Evolutionary conservation across 768 basidiomycete genomes (phyloP).

Genomic region (Serendipita indica): DNA sequence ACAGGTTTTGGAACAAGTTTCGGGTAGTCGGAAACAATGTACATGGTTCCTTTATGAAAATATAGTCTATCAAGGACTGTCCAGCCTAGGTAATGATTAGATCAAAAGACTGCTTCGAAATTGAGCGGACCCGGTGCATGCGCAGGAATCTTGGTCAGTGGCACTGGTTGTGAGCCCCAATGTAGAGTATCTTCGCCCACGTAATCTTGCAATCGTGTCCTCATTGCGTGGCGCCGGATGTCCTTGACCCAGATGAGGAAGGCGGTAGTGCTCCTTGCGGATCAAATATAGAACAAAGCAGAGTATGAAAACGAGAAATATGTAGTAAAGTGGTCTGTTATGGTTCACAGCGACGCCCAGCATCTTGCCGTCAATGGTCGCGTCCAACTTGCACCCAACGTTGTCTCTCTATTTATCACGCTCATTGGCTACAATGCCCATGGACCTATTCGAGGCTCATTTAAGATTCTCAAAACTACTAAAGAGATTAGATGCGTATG

Average conservation of each 20-base stretch:
- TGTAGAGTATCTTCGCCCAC: not conserved
- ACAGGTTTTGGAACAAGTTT: slow-evolving; percentile 46
- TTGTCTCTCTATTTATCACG: not conserved
- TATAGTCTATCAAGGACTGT: slow-evolving; percentile 78
- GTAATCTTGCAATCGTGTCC: not conserved
- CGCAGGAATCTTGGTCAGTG: not conserved
- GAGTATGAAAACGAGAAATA: not conserved
- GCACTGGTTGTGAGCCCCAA: not conserved
- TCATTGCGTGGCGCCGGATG: not conserved
- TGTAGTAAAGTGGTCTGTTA: not conserved
- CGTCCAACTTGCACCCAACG: slow-evolving; percentile 3
- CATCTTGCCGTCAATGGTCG: not conserved
- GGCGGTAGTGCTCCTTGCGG: no score
- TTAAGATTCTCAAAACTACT: slow-evolving; percentile 57
- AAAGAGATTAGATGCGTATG: slow-evolving; percentile 50
- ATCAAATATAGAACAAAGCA: not conserved
- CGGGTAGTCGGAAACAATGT: slow-evolving; percentile 64
- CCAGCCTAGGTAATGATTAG: slow-evolving; percentile 49
- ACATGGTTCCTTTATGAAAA: slow-evolving; percentile 65
- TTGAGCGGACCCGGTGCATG: slow-evolving; percentile 11
- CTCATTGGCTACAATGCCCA: slow-evolving; percentile 16
- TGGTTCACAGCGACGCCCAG: not conserved
- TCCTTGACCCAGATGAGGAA: not conserved
- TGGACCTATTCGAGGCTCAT: slow-evolving; percentile 60
- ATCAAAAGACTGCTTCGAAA: not conserved